phyloP scores from a whole-genome alignment of 2,329 filamentous ascomycete species.

The Blastomyces percursus region DNA sequence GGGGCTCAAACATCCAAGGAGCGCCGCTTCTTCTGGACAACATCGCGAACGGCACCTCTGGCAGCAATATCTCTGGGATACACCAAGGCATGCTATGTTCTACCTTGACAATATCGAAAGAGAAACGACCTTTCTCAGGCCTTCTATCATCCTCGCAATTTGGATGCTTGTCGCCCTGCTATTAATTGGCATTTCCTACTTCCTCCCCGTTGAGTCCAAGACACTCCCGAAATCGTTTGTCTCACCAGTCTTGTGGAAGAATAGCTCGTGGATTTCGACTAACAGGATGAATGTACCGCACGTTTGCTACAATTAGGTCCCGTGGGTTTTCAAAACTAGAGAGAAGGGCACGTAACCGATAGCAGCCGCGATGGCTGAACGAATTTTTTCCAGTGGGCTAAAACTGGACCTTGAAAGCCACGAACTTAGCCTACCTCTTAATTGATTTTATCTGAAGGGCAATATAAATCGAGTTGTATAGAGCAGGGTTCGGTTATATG shows the following conservation, averaged over 20 bases:
- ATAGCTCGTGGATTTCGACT: not conserved
- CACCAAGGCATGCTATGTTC: not conserved
- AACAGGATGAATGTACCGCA: not conserved
- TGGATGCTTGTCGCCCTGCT: not conserved
- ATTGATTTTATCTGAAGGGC: not conserved
- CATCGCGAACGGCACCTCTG: not conserved
- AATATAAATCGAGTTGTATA: not conserved
- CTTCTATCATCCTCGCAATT: not conserved
- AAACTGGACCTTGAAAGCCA: not conserved
- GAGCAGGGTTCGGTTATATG: not conserved
- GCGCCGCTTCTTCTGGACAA: not conserved
- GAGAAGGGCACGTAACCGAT: not conserved
- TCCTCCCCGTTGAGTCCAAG: not conserved
- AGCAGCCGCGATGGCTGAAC: not conserved
- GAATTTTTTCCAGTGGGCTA: not conserved
- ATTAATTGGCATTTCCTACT: not conserved
- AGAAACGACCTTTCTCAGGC: not conserved
- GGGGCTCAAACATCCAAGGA: constrained; percentile 2
- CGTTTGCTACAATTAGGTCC: not conserved
- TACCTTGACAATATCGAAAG: not conserved
- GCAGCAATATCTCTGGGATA: not conserved
- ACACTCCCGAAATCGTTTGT: not conserved
- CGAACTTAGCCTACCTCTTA: not conserved
- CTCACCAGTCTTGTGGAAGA: not conserved
- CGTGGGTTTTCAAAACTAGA: not conserved